phyloP scores from a whole-genome alignment of 306 rosid genomes.

The Vicia faba region DNA sequence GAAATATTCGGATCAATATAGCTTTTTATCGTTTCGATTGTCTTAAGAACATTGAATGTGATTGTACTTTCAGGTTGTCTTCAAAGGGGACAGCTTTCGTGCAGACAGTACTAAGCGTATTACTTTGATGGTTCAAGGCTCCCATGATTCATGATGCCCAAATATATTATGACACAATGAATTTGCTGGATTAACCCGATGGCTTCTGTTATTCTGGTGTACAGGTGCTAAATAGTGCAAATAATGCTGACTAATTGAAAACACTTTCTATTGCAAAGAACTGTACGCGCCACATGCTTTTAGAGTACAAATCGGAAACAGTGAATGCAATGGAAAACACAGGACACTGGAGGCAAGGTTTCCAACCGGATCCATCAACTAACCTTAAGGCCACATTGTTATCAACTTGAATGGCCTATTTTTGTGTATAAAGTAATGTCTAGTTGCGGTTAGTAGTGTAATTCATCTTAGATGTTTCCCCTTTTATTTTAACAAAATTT shows the following conservation, averaged over 20 bases:
- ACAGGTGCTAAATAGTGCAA: conserved; percentile 49
- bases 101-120: conserved; percentile 76
- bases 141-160: conserved; percentile 75
- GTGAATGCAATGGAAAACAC: conserved; percentile 35
- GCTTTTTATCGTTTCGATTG: conserved; percentile 29
- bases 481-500: conserved; percentile 6
- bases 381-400: conserved; percentile 51
- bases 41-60: conserved; percentile 42
- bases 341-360: conserved; percentile 40
- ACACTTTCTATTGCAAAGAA: conserved; percentile 34
- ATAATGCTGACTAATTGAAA: conserved; percentile 45
- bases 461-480: conserved; percentile 34
- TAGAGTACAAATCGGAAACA: conserved; percentile 36
- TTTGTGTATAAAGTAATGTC: conserved; percentile 55
- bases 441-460: conserved; percentile 47
- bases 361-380: conserved; percentile 42
- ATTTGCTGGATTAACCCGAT: conserved; percentile 43
- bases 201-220: conserved; percentile 54
- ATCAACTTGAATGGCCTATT: conserved; percentile 46
- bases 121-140: conserved; percentile 66
- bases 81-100: conserved; percentile 73
- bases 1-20: conserved; percentile 11
- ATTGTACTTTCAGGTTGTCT: conserved; percentile 64
- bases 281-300: conserved; percentile 41
- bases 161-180: conserved; percentile 46